Evolutionary conservation across 2,329 filamentous ascomycete genomes (phyloP).

Genomic region (Parasarocladium wereldwijsianum): DNA sequence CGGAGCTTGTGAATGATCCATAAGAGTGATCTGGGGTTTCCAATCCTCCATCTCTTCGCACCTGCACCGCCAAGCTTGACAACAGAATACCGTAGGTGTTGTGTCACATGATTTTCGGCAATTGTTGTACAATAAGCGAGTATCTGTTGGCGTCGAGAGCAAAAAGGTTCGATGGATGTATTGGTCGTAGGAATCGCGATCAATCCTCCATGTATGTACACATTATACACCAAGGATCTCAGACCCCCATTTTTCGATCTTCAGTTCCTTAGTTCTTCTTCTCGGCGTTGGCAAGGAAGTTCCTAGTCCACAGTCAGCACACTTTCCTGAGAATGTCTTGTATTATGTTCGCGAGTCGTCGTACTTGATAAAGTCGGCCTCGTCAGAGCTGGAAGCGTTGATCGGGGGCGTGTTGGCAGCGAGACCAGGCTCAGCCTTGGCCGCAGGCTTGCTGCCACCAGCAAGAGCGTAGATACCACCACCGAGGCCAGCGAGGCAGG

Average conservation of each 20-base stretch:
- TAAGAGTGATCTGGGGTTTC: too few species aligned
- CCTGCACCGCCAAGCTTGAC: too few species aligned
- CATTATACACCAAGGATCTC: conserved; percentile 16
- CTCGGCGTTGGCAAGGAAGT: conserved; percentile 23
- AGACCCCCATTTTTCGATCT: conserved; percentile 6
- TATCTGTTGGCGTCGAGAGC: too few species aligned
- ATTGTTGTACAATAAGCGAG: too few species aligned
- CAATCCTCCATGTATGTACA: conserved; percentile 21
- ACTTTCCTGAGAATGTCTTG: conserved; percentile 4
- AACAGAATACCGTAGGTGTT: too few species aligned
- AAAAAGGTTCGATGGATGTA: too few species aligned
- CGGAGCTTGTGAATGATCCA: too few species aligned
- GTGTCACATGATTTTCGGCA: too few species aligned
- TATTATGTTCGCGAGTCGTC: conserved; percentile 16
- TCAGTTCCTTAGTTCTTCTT: conserved; percentile 22
- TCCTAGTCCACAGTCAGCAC: conserved; percentile 12
- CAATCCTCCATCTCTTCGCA: too few species aligned
- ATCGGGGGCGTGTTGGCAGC: conserved; percentile 38
- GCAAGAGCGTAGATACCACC: conserved; percentile 29
- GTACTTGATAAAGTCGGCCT: conserved; percentile 53
- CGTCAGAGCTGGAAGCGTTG: conserved; percentile 46
- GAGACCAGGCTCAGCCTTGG: conserved; percentile 24
- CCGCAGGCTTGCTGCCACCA: conserved; percentile 21
- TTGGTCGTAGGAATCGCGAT: too few species aligned
- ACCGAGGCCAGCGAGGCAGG: conserved; percentile 35